Percentiles rank a stretch among this genome's conserved stretches.
These are phyloP conservation scores for Blastocystis hominis DNA, from an alignment of 352 stramenopile species.

Conservation along the genomic window DNA sequence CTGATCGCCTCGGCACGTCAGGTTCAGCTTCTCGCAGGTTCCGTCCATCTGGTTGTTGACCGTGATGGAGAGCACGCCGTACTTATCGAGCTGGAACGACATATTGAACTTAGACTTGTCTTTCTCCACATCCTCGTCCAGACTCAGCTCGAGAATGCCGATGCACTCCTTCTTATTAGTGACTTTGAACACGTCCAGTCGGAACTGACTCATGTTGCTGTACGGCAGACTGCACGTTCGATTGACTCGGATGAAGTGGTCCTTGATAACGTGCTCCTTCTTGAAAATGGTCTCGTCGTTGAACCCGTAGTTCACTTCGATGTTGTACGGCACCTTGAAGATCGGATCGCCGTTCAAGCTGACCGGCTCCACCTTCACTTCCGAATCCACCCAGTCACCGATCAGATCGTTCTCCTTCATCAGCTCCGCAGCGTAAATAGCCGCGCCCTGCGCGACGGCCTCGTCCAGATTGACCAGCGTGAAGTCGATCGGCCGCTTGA, in stretches of 20 bases:
- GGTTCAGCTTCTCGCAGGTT: background rate
- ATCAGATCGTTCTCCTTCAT: background rate
- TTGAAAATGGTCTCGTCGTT: background rate
- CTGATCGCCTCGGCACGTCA: background rate
- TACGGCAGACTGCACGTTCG: background rate
- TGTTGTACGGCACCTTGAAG: background rate
- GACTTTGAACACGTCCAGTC: background rate
- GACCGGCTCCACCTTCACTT: background rate
- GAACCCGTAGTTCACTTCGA: background rate
- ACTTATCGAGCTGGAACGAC: background rate
- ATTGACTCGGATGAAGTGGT: background rate
- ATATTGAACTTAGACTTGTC: background rate
- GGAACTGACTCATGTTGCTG: background rate
- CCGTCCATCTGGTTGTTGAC: background rate
- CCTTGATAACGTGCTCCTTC: background rate
- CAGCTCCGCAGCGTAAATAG: conserved; percentile 35
- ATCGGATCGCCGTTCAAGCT: background rate
- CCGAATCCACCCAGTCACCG: background rate
- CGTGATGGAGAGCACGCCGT: background rate
- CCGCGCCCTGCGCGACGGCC: conserved; percentile 57
- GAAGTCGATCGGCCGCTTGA: conserved; percentile 64
- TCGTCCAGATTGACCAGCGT: conserved; percentile 56
- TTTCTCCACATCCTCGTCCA: background rate
- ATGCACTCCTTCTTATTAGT: background rate
- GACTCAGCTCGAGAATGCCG: background rate